Percentiles rank a stretch among this genome's conserved stretches.
Conservation (phyloP, 306 rosid genomes). For the Alnus rubra region DNA sequence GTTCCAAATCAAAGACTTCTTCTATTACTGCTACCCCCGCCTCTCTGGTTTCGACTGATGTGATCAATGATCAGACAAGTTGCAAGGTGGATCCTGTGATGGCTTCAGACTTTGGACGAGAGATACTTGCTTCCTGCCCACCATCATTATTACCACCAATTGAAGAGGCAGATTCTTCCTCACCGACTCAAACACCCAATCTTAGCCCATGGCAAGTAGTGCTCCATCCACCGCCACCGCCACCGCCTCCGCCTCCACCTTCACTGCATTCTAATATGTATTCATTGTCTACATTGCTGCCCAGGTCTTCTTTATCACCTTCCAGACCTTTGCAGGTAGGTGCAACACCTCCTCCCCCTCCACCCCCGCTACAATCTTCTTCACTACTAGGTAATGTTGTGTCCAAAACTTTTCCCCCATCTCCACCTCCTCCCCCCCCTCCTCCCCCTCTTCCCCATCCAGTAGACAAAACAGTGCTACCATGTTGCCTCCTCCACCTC, state of each 20-base stretch:
- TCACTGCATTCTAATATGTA: slow-evolving; percentile 23
- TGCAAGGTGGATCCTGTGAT: slow-evolving; percentile 42
- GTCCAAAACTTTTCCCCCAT: slow-evolving; percentile 15
- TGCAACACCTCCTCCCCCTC: slow-evolving; percentile 28
- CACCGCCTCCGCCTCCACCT: slow-evolving; percentile 25
- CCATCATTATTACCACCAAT: slow-evolving; percentile 35
- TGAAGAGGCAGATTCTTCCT: slow-evolving; percentile 38
- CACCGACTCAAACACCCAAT: slow-evolving; percentile 27
- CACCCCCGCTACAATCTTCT: slow-evolving; percentile 20
- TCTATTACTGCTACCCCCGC: slow-evolving; percentile 41
- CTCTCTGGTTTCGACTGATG: slow-evolving; percentile 38
- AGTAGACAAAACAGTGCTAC: slow-evolving; percentile 27
- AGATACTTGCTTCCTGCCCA: slow-evolving; percentile 38
- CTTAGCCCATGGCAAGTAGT: slow-evolving; percentile 33
- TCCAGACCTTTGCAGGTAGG: slow-evolving; percentile 24
- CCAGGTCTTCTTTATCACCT: slow-evolving; percentile 17
- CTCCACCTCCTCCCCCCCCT: slow-evolving; percentile 31
- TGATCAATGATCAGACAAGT: slow-evolving; percentile 47
- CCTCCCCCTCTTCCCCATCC: slow-evolving; percentile 1
- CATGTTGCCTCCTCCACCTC: slow-evolving; percentile 23
- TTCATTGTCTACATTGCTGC: slow-evolving; percentile 23
- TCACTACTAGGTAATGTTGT: slow-evolving; percentile 16
- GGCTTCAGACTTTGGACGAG: slow-evolving; percentile 51
- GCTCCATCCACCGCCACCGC: slow-evolving; percentile 23
- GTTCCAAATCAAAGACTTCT: slow-evolving; percentile 47